These are phyloP conservation scores for Endoconidiophora laricicola DNA, from an alignment of 2,329 filamentous ascomycete species.

Conservation along the genomic window DNA sequence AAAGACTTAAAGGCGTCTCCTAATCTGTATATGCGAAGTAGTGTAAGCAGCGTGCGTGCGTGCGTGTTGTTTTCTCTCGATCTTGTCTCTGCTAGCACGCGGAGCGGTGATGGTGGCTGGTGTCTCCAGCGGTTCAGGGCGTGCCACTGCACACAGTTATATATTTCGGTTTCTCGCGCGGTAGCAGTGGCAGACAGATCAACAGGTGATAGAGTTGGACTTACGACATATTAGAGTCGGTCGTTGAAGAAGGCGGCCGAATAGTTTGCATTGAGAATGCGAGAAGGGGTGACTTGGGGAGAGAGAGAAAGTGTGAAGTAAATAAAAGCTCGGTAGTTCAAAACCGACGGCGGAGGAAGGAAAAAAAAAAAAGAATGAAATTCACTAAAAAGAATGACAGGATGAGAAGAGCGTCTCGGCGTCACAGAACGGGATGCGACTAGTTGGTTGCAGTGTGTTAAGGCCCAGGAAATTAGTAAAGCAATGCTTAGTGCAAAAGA, in stretches of 20 bases:
- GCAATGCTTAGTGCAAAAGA: neutral
- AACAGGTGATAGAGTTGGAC: neutral
- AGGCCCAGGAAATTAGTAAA: too few species aligned
- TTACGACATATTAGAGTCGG: neutral
- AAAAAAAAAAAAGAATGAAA: constrained; percentile 1
- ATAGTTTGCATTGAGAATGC: neutral
- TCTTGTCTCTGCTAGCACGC: too few species aligned
- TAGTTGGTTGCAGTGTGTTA: neutral
- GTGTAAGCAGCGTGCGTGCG: neutral
- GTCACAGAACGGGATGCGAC: neutral
- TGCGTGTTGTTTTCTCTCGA: too few species aligned
- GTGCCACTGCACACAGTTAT: neutral
- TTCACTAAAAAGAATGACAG: constrained; percentile 5
- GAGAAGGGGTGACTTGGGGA: neutral
- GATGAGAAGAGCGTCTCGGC: constrained; percentile 2
- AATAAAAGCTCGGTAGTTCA: too few species aligned
- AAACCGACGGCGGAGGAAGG: neutral
- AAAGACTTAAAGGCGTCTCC: constrained; percentile 67
- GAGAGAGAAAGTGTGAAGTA: neutral
- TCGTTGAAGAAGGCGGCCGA: neutral
- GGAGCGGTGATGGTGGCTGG: too few species aligned
- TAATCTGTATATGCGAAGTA: constrained; percentile 29
- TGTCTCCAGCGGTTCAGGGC: too few species aligned
- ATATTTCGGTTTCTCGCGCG: too few species aligned
- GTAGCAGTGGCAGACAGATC: too few species aligned